Evolutionary conservation across 495 filamentous ascomycete genomes (phyloP).

Genomic region (Rusavskia elegans): DNA sequence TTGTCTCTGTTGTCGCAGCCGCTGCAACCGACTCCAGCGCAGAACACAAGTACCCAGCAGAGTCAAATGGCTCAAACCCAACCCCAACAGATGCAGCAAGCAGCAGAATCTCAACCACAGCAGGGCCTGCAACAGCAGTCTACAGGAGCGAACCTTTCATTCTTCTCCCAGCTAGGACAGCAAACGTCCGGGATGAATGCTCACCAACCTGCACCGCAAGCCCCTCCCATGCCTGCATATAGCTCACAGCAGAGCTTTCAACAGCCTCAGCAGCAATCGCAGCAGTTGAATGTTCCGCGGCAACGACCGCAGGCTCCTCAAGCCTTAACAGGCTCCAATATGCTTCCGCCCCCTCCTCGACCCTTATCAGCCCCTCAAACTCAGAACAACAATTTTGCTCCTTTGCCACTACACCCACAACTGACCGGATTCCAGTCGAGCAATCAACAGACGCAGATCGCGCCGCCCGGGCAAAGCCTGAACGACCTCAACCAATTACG

Average conservation of each 20-base stretch:
- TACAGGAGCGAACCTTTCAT: constrained; percentile 29
- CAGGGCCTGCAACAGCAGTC: constrained; percentile 24
- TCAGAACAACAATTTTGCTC: constrained; percentile 54
- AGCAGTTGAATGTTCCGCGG: constrained; percentile 33
- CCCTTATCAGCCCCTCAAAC: constrained; percentile 84
- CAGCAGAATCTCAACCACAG: constrained; percentile 24
- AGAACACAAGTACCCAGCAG: constrained; percentile 25
- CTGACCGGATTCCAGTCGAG: constrained; percentile 51
- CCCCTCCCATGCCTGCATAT: constrained; percentile 12
- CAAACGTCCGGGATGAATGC: constrained; percentile 17
- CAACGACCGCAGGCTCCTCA: constrained; percentile 56
- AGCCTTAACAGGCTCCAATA: constrained; percentile 43
- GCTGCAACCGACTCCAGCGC: constrained; percentile 54
- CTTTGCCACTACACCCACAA: constrained; percentile 68
- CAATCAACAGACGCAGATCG: constrained; percentile 28
- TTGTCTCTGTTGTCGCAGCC: constrained; percentile 62
- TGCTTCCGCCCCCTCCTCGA: constrained; percentile 69
- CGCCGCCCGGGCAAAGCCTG: constrained; percentile 60
- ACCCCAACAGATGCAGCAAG: constrained; percentile 23
- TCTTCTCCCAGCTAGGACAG: constrained; percentile 25
- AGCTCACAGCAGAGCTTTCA: constrained; percentile 9
- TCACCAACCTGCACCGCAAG: constrained; percentile 13
- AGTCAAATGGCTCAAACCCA: constrained; percentile 21
- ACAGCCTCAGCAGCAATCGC: constrained; percentile 7
- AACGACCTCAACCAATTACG: constrained; percentile 54